These are phyloP conservation scores for Penicillium dipodomyicola DNA, from an alignment of 495 filamentous ascomycete species.

Conservation along the genomic window DNA sequence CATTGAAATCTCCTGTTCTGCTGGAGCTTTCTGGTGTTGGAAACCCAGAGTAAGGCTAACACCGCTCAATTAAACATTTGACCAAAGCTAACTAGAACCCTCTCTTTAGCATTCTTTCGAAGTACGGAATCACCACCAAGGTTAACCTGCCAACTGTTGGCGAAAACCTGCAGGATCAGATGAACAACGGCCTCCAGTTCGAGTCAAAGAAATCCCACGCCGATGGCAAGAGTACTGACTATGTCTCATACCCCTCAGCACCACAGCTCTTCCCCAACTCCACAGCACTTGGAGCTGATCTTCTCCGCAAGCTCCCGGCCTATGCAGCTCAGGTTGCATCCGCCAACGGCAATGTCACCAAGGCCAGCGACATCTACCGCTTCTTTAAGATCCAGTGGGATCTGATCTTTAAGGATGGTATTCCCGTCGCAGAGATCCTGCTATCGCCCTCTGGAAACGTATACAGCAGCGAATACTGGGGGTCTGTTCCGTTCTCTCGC, in stretches of 20 bases:
- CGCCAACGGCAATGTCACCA: slow-evolving; percentile 22
- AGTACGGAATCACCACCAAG: slow-evolving; percentile 20
- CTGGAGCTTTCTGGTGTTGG: slow-evolving; percentile 23
- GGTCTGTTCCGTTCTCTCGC: slow-evolving; percentile 49
- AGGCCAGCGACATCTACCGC: slow-evolving; percentile 15
- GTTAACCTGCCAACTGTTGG: slow-evolving; percentile 23
- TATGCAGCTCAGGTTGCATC: slow-evolving; percentile 22
- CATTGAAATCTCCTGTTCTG: slow-evolving; percentile 19
- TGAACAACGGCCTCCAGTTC: slow-evolving; percentile 24
- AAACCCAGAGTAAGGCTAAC: slow-evolving; percentile 20
- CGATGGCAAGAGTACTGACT: slow-evolving; percentile 14
- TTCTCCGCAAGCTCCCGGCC: slow-evolving; percentile 19
- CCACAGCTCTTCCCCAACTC: slow-evolving; percentile 20
- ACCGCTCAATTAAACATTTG: neutral
- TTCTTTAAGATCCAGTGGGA: slow-evolving; percentile 29
- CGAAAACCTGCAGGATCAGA: slow-evolving; percentile 27
- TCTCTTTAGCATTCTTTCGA: slow-evolving; percentile 17
- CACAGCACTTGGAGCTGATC: slow-evolving; percentile 16
- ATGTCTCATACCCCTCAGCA: slow-evolving; percentile 22
- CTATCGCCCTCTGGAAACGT: slow-evolving; percentile 27
- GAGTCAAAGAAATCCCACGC: slow-evolving; percentile 12
- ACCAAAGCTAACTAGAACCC: neutral
- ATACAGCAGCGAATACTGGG: slow-evolving; percentile 42
- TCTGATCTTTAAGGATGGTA: slow-evolving; percentile 33
- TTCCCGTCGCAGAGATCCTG: slow-evolving; percentile 43